Conservation (phyloP, 768 basidiomycete genomes). For the Suillus subaureus region DNA sequence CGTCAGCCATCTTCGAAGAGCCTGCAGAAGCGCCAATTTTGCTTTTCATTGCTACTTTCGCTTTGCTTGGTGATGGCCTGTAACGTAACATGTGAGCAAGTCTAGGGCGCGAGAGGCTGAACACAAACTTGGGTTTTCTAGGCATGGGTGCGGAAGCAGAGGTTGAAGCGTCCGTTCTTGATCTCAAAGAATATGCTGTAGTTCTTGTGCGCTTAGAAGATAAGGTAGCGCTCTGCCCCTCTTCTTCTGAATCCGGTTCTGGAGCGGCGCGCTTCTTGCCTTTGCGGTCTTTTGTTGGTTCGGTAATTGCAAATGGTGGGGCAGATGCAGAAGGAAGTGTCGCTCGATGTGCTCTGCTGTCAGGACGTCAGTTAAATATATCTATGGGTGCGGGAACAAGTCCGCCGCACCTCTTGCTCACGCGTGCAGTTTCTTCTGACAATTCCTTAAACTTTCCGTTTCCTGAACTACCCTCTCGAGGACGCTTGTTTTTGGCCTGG, state of each 20-base stretch:
- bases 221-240: slow-evolving; percentile 46
- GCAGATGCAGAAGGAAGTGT: slow-evolving; percentile 43
- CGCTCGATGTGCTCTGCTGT: slow-evolving; percentile 60
- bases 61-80: slow-evolving; percentile 56
- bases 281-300: slow-evolving; percentile 73
- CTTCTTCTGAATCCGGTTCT: slow-evolving; percentile 69
- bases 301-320: slow-evolving; percentile 68
- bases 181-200: slow-evolving; percentile 69
- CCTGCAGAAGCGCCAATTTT: slow-evolving; percentile 60
- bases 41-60: slow-evolving; percentile 59
- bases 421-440: slow-evolving; percentile 51
- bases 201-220: slow-evolving; percentile 64
- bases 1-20: slow-evolving; percentile 66
- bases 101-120: slow-evolving; percentile 10
- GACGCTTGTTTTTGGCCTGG: slow-evolving; percentile 48
- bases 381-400: slow-evolving; percentile 22
- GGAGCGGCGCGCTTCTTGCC: slow-evolving; percentile 92
- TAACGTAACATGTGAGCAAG: slow-evolving; percentile 15
- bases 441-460: slow-evolving; percentile 71
- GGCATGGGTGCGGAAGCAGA: slow-evolving; percentile 62
- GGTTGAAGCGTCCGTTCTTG: slow-evolving; percentile 46
- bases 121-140: slow-evolving; percentile 67
- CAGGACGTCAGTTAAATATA: slow-evolving; percentile 27
- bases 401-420: slow-evolving; percentile 62
- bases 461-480: slow-evolving; percentile 48